phyloP scores from a whole-genome alignment of 371 early-diverging fungal species.

The Mucor racemosus region DNA sequence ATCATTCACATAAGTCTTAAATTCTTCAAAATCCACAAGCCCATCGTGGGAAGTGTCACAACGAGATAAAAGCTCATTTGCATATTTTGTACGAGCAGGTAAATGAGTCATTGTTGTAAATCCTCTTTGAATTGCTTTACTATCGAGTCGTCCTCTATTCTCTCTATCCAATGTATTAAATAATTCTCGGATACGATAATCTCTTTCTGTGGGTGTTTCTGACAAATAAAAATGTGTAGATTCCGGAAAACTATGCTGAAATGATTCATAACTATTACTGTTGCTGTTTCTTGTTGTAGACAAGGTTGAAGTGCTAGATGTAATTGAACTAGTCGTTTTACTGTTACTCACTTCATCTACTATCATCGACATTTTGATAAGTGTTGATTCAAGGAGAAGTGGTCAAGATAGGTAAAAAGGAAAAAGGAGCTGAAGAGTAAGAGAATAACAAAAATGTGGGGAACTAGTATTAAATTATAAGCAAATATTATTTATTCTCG shows the following conservation, averaged over 20 bases:
- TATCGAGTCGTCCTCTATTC: slow-evolving; percentile 37
- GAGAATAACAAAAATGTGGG: not conserved
- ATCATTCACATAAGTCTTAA: slow-evolving; percentile 63
- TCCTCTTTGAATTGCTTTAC: slow-evolving; percentile 46
- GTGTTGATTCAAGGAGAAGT: not conserved
- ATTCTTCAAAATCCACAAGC: slow-evolving; percentile 63
- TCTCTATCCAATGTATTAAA: slow-evolving; percentile 49
- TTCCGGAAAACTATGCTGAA: slow-evolving; percentile 15
- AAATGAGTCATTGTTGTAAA: slow-evolving; percentile 48
- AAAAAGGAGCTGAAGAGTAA: not conserved
- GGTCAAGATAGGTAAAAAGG: not conserved
- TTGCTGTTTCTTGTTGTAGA: not conserved
- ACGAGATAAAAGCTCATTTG: slow-evolving; percentile 55
- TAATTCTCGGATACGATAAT: slow-evolving; percentile 44
- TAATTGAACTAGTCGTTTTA: too few relatives aligned
- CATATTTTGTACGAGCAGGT: slow-evolving; percentile 47
- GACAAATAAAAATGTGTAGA: slow-evolving; percentile 41
- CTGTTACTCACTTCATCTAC: not conserved
- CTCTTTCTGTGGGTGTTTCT: slow-evolving; percentile 47
- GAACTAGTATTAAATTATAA: too few relatives aligned
- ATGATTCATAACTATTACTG: not conserved
- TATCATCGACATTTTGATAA: not conserved
- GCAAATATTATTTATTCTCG: not conserved
- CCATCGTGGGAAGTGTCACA: slow-evolving; percentile 64
- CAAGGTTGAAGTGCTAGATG: not conserved